These are phyloP conservation scores for Melampsora occidentalis DNA, from an alignment of 1,284 basidiomycete genomes.

Conservation along the genomic window DNA sequence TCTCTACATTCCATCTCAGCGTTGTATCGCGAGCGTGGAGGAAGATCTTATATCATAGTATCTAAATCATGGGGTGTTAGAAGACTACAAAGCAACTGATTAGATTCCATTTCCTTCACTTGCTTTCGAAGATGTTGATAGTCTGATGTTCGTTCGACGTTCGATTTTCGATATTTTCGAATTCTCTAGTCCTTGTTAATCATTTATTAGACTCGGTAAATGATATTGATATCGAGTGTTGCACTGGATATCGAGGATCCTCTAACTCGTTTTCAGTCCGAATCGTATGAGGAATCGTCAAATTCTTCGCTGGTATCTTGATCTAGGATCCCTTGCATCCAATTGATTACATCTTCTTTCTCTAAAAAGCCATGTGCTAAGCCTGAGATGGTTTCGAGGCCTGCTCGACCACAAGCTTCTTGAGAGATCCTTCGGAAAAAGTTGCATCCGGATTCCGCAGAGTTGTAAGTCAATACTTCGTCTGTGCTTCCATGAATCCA, in stretches of 20 bases:
- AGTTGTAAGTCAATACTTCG: slow-evolving; percentile 13
- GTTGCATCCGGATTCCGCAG: slow-evolving; percentile 12
- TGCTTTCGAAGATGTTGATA: too few relatives aligned
- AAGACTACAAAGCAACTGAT: too few relatives aligned
- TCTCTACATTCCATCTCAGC: too few relatives aligned
- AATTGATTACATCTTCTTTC: slow-evolving; percentile 16
- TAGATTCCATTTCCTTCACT: too few relatives aligned
- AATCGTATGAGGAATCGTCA: neutral
- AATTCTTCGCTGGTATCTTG: slow-evolving; percentile 10
- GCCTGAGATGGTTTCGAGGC: slow-evolving; percentile 13
- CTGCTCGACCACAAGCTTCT: neutral
- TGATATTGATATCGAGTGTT: too few relatives aligned
- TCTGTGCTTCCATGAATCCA: slow-evolving; percentile 30
- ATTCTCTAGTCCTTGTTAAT: too few relatives aligned
- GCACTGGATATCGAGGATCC: neutral
- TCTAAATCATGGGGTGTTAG: too few relatives aligned
- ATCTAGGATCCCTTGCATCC: slow-evolving; percentile 12
- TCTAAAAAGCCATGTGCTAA: slow-evolving; percentile 19
- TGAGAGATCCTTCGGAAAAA: slow-evolving; percentile 10
- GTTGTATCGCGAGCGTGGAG: too few relatives aligned
- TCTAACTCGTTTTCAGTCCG: neutral
- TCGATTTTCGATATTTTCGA: too few relatives aligned
- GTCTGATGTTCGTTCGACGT: too few relatives aligned
- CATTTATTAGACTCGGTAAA: too few relatives aligned
- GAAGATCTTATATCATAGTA: too few relatives aligned